Evolutionary conservation across 768 basidiomycete species (phyloP).

Genomic region (Rhodotorula toruloides): DNA sequence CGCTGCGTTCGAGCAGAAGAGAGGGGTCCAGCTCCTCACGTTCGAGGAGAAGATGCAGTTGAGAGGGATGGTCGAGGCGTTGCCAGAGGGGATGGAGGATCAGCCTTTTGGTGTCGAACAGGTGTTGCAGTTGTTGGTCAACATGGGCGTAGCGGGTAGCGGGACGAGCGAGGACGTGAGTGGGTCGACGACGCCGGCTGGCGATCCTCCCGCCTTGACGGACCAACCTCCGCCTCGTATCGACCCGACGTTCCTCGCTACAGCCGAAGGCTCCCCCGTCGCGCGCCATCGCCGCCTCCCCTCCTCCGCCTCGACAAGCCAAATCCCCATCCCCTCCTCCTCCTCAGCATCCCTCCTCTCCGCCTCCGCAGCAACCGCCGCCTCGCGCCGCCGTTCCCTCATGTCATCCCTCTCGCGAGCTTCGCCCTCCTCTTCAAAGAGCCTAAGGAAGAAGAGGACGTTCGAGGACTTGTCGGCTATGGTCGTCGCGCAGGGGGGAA

Average conservation of each 20-base stretch:
- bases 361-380: not conserved
- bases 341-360: not conserved
- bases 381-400: conserved; percentile 8
- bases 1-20: conserved; percentile 16
- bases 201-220: not conserved
- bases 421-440: not conserved
- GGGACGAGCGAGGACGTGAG: not conserved
- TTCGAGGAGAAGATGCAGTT: conserved; percentile 4
- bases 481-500: conserved; percentile 4
- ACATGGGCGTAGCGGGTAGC: conserved; percentile 12
- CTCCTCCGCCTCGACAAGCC: not conserved
- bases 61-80: not conserved
- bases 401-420: conserved; percentile 9
- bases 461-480: conserved; percentile 20
- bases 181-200: not conserved
- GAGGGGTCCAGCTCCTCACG: conserved; percentile 24
- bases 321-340: not conserved
- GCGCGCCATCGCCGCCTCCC: conserved; percentile 4
- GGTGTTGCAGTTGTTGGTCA: conserved; percentile 6
- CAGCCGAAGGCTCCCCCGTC: conserved; percentile 15
- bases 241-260: not conserved
- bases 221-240: not conserved
- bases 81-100: not conserved
- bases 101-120: conserved; percentile 25
- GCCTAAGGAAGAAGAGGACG: not conserved